Evolutionary conservation across 371 early-diverging fungal species (phyloP).

Genomic region (Mucor lusitanicus): DNA sequence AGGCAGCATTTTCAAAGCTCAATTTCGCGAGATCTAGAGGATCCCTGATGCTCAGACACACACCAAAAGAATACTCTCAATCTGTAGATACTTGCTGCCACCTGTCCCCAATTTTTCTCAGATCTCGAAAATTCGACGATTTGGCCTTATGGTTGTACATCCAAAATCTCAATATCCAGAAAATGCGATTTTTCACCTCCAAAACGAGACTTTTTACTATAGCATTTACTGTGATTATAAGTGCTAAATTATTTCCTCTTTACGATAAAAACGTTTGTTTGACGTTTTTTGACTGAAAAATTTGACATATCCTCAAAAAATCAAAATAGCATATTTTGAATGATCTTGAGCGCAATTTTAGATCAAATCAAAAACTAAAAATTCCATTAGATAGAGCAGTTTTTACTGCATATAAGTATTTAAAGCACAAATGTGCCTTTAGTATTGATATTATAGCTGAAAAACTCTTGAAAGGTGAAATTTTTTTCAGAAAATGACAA

Average conservation of each 20-base stretch:
- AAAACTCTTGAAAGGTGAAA: not conserved
- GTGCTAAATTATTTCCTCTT: not conserved
- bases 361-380: not conserved
- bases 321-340: not conserved
- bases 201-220: not conserved
- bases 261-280: not conserved
- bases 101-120: not conserved
- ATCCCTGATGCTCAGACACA: not conserved
- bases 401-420: too few species aligned
- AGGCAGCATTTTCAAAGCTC: not conserved
- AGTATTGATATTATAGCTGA: not conserved
- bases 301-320: not conserved
- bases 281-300: not conserved
- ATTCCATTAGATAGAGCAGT: not conserved
- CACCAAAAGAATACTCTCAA: not conserved
- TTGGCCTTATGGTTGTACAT: not conserved
- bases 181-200: not conserved
- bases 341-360: not conserved
- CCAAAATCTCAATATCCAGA: not conserved
- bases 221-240: not conserved
- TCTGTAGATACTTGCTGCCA: not conserved
- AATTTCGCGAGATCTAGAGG: not conserved
- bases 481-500: not conserved
- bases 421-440: too few species aligned
- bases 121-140: not conserved